Base-by-base conservation (phyloP, 129 eudicot species). In the Centaurea solstitialis region DNA sequence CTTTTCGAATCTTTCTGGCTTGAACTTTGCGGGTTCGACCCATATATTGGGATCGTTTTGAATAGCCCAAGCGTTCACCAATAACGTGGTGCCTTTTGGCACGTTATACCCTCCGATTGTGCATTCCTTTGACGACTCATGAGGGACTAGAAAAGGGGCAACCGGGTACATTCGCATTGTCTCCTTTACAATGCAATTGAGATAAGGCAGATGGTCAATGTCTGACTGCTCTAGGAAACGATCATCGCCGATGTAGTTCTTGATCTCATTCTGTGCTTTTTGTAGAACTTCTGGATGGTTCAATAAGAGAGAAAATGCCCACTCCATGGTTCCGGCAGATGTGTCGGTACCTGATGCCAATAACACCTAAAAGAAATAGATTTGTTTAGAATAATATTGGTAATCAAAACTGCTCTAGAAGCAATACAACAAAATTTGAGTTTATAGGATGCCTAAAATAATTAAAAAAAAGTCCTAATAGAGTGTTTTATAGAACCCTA, bases 41-140 rank as follows among this genome's bases (percentile, higher is more conserved):
- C 87, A 84, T 50, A 70, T 13, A 4, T 74, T 74, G 1, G 84
- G 87, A 43, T 84, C 87, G 15, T 74, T 74, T 1, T 84, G 87
- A 73, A 84, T 79, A 20, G 87, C 87, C 87, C 84, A 79, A 47
- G 41, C 75, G 28, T 79, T 84, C 80, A 84, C 76, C 76, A 84
- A 35, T 37, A 84, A 21, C 84, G 74, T 84, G 41, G 84, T 84
- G 1, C 73, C 73, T 73, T 75, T 69, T 5, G 87, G 87, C 35
- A 84, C 71, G 12, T 22, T 23, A 33, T 79, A 84, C 50, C 84
- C 87, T 33, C 84, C 84, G 50, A 84, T 75, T 11, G 30, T 53
- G 28, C 84, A 84, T 9, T 79, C 81, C 13, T 79, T 17, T 24
- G 80, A 74, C 7, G 84, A 84, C 73, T 84, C 77, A 4, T 84